Conservation (phyloP, 2,329 filamentous ascomycete species). For the Diplodia intermedia region DNA sequence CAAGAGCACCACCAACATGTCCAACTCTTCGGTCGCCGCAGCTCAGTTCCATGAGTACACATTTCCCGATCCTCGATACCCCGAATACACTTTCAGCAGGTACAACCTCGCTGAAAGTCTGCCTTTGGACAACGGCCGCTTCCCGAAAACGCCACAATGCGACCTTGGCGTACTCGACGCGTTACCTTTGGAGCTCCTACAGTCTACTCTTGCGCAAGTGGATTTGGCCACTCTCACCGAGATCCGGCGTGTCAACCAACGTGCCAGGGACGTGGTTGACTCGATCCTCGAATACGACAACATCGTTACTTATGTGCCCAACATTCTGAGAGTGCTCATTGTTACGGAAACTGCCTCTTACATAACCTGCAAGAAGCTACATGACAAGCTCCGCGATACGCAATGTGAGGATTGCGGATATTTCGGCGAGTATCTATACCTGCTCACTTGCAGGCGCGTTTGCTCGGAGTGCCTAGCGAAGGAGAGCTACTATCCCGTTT, state of each 20-base stretch:
- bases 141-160: constrained; percentile 18
- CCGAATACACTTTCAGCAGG: background rate
- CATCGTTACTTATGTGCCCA: constrained; percentile 44
- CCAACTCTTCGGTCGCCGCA: background rate
- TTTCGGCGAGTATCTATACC: constrained; percentile 51
- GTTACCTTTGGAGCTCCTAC: constrained; percentile 35
- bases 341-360: constrained; percentile 43
- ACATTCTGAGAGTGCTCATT: constrained; percentile 45
- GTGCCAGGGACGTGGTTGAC: constrained; percentile 48
- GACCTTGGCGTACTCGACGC: constrained; percentile 31
- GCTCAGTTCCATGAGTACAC: background rate
- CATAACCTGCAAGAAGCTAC: constrained; percentile 45
- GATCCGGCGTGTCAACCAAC: constrained; percentile 48
- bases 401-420: constrained; percentile 47
- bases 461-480: constrained; percentile 39
- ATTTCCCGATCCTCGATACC: background rate
- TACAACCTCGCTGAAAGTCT: background rate
- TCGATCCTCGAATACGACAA: constrained; percentile 46
- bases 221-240: constrained; percentile 45
- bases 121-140: constrained; percentile 22
- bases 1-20: background rate
- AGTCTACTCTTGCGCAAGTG: constrained; percentile 33
- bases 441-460: constrained; percentile 50
- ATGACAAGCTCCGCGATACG: constrained; percentile 42
- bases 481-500: background rate